Conservation (phyloP, 306 rosid species). For the Coriaria nepalensis region DNA sequence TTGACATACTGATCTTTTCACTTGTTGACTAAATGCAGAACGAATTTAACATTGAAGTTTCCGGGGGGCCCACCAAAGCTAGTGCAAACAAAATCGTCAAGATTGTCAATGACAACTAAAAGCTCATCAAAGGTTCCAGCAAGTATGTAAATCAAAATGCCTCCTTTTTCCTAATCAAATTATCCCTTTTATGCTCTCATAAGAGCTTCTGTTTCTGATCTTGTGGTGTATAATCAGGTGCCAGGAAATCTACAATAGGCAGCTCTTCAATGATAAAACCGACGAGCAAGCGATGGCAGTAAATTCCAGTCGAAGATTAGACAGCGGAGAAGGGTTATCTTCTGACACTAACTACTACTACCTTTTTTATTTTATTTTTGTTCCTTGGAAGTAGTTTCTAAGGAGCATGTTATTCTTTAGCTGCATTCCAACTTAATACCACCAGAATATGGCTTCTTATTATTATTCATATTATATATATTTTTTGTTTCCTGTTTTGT, state of each 20-base stretch:
- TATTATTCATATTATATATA: too few relatives aligned
- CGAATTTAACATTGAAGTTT: constrained; percentile 38
- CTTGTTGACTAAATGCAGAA: constrained; percentile 24
- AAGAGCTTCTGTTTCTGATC: too few relatives aligned
- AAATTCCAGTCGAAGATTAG: constrained; percentile 2
- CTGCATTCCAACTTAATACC: too few relatives aligned
- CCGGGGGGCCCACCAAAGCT: constrained; percentile 46
- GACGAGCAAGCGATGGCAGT: constrained; percentile 57
- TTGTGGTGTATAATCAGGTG: constrained; percentile 26
- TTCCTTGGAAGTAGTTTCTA: too few relatives aligned
- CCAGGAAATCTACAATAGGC: constrained; percentile 30
- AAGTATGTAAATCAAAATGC: constrained; percentile 36
- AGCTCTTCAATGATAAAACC: constrained; percentile 53
- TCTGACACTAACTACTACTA: background rate
- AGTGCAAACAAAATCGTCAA: constrained; percentile 33
- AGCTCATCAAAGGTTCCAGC: constrained; percentile 53
- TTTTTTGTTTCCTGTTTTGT: too few relatives aligned
- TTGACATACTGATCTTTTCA: background rate
- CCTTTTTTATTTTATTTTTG: too few relatives aligned
- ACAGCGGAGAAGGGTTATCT: too few relatives aligned
- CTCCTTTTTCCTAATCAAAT: background rate
- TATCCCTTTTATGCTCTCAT: too few relatives aligned
- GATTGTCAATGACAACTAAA: constrained; percentile 32
- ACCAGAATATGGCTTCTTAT: too few relatives aligned
- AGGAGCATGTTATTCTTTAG: too few relatives aligned